Evolutionary conservation across 179 eudicot species (phyloP).

Genomic region (Drosera spatulata): DNA sequence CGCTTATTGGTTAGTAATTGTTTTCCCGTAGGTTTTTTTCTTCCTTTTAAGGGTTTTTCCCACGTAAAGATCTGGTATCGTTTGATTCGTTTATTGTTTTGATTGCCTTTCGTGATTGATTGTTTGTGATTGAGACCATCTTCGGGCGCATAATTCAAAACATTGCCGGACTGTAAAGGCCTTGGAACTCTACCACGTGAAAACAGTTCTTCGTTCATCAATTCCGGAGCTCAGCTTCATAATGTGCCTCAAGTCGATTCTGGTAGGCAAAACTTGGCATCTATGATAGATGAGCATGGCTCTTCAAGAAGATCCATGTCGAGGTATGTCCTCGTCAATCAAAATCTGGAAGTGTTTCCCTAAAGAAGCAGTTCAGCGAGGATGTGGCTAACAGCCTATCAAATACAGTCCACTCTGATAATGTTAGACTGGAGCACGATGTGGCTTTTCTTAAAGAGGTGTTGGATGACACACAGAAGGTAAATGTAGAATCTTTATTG

Average conservation of each 20-base stretch:
- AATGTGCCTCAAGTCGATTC: conserved; percentile 37
- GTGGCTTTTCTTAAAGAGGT: conserved; percentile 94
- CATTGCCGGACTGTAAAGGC: conserved; percentile 20
- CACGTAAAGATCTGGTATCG: too few species aligned
- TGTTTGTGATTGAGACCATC: too few species aligned
- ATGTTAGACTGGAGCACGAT: conserved; percentile 92
- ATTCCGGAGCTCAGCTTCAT: conserved; percentile 37
- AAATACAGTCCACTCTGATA: conserved; percentile 85
- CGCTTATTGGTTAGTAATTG: too few species aligned
- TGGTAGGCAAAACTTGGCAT: conserved; percentile 55
- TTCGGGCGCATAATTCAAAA: not conserved
- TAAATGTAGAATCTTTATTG: conserved; percentile 7
- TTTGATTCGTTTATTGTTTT: too few species aligned
- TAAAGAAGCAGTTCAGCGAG: conserved; percentile 65
- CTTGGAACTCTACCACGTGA: conserved; percentile 25
- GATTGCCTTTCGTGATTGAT: too few species aligned
- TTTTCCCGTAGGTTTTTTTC: too few species aligned
- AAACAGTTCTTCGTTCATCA: conserved; percentile 29
- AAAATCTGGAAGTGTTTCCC: conserved; percentile 63
- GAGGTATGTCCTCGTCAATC: conserved; percentile 46
- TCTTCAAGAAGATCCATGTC: conserved; percentile 80
- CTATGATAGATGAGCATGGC: conserved; percentile 80
- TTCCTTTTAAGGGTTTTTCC: too few species aligned
- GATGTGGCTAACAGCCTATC: conserved; percentile 85
- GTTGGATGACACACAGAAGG: conserved; percentile 97